Percentiles rank a stretch among this genome's conserved stretches.
Evolutionary conservation across 345 rosid genomes (phyloP).

Genomic region (Moringa oleifera): DNA sequence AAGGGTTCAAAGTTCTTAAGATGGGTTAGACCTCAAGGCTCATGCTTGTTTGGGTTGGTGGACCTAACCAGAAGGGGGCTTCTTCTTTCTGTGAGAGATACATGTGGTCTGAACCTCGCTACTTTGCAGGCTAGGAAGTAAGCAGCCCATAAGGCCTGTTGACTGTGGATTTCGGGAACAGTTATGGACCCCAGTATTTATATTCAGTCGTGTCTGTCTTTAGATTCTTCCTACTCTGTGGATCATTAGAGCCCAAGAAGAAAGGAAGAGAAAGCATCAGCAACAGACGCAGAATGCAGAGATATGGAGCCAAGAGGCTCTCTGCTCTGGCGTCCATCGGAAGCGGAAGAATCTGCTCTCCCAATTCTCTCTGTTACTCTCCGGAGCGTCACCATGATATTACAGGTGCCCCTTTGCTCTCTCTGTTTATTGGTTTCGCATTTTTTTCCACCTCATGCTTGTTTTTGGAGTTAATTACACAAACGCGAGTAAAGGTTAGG

Average conservation of each 20-base stretch:
- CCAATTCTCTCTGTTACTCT: background rate
- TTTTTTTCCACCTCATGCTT: background rate
- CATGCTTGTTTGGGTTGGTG: too few relatives aligned
- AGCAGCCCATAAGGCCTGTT: too few relatives aligned
- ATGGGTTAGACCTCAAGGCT: too few relatives aligned
- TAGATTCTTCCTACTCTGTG: background rate
- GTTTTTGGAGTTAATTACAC: background rate
- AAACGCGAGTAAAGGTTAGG: too few relatives aligned
- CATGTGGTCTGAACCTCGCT: too few relatives aligned
- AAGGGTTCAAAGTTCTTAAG: too few relatives aligned
- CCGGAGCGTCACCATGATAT: constrained; percentile 5
- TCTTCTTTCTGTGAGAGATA: too few relatives aligned
- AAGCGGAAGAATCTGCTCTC: background rate
- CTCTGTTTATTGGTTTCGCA: background rate
- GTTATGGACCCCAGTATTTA: too few relatives aligned
- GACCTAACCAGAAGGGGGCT: too few relatives aligned
- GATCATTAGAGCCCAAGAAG: background rate
- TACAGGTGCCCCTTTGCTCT: constrained; percentile 5
- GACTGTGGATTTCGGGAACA: too few relatives aligned
- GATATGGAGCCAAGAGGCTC: constrained; percentile 10
- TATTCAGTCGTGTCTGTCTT: background rate
- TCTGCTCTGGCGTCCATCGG: background rate
- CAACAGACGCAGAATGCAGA: constrained; percentile 8
- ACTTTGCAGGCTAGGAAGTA: background rate
- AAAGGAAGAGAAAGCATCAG: background rate